phyloP scores from a whole-genome alignment of 805 yeast genomes.

The Starmerella khaoyaiensis region DNA sequence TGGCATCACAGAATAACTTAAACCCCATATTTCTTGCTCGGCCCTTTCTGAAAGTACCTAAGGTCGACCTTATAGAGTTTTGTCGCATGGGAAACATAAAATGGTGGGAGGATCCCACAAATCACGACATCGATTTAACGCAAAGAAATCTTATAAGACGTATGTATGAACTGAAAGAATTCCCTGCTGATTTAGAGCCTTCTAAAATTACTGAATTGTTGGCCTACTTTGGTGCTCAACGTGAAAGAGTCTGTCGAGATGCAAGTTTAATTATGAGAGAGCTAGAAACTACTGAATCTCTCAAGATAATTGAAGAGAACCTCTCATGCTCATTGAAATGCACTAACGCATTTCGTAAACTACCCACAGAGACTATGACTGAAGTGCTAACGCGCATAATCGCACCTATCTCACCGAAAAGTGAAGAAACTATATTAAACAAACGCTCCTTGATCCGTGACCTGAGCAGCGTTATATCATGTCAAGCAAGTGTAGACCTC shows the following conservation, averaged over 20 bases:
- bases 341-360: constrained; percentile 1
- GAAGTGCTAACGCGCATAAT: constrained; percentile 13
- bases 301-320: background rate
- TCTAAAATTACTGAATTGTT: constrained; percentile 1
- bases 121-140: constrained; percentile 41
- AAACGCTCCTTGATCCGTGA: background rate
- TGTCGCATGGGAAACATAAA: constrained; percentile 32
- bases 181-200: constrained; percentile 24
- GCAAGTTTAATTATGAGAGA: constrained; percentile 2
- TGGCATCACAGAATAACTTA: constrained; percentile 8
- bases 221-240: constrained; percentile 2
- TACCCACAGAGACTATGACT: constrained; percentile 9
- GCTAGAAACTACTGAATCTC: background rate
- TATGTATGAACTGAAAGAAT: constrained; percentile 25
- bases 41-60: constrained; percentile 41
- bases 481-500: background rate
- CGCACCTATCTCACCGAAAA: constrained; percentile 15
- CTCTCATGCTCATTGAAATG: constrained; percentile 5
- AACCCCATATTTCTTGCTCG: constrained; percentile 29
- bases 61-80: constrained; percentile 35
- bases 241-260: constrained; percentile 1
- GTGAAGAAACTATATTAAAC: constrained; percentile 6
- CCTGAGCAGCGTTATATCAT: background rate
- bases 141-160: constrained; percentile 43
- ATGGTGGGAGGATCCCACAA: constrained; percentile 68